Conservation (phyloP, 2,329 filamentous ascomycete species). For the Blastomyces emzantsi region DNA sequence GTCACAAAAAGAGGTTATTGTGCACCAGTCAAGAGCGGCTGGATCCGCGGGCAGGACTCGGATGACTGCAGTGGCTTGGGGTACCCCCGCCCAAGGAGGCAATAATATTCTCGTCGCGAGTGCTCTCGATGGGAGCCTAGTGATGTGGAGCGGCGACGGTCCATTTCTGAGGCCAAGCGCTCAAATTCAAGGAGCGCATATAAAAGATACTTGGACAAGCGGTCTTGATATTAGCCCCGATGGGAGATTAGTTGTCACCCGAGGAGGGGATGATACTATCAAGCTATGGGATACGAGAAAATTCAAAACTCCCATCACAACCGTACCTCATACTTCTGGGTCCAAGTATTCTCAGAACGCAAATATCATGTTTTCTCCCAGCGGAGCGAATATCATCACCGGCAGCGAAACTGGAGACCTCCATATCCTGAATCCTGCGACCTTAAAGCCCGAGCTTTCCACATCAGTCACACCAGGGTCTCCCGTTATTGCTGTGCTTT, state of each 20-base stretch:
- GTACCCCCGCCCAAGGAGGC: slow-evolving; percentile 63
- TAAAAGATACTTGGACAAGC: slow-evolving; percentile 76
- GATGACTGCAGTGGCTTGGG: slow-evolving; percentile 92
- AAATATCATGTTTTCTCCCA: slow-evolving; percentile 84
- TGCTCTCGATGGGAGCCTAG: slow-evolving; percentile 78
- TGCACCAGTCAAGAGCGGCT: slow-evolving; percentile 86
- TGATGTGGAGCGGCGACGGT: slow-evolving; percentile 86
- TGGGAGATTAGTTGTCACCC: slow-evolving; percentile 79
- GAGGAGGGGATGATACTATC: slow-evolving; percentile 84
- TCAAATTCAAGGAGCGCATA: slow-evolving; percentile 78
- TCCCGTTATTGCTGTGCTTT: slow-evolving; percentile 73
- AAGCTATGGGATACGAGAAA: slow-evolving; percentile 97
- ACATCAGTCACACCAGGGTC: slow-evolving; percentile 82
- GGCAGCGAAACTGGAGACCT: slow-evolving; percentile 79
- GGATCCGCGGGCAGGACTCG: slow-evolving; percentile 83
- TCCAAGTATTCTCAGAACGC: slow-evolving; percentile 74
- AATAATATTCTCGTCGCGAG: slow-evolving; percentile 71
- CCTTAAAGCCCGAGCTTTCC: slow-evolving; percentile 71
- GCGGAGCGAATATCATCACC: slow-evolving; percentile 73
- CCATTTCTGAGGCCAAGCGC: slow-evolving; percentile 73
- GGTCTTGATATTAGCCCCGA: slow-evolving; percentile 86
- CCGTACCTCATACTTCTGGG: slow-evolving; percentile 68
- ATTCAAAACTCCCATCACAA: slow-evolving; percentile 82
- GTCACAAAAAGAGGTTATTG: slow-evolving; percentile 84
- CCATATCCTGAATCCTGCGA: slow-evolving; percentile 89